Evolutionary conservation across 345 rosid species (phyloP).

Genomic region (Fremontodendron californicum): DNA sequence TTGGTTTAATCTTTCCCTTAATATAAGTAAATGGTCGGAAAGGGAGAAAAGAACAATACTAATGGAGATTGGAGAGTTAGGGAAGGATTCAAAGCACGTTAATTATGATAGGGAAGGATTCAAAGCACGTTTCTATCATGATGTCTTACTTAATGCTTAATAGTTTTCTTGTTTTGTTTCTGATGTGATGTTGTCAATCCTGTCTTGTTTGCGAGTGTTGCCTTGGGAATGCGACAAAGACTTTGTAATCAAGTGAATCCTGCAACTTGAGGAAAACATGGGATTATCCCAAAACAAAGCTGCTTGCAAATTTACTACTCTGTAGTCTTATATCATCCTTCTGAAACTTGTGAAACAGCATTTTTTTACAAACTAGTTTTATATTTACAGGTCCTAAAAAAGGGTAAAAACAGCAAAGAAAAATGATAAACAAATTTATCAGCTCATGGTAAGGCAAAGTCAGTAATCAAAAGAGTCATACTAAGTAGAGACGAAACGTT

Average conservation of each 20-base stretch:
- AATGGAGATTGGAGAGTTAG: too few relatives aligned
- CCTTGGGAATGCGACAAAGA: not conserved
- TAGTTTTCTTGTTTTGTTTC: not conserved
- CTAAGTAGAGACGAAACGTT: not conserved
- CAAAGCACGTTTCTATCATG: not conserved
- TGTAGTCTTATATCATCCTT: not conserved
- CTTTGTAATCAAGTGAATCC: not conserved
- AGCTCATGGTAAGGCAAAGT: not conserved
- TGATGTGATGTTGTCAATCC: not conserved
- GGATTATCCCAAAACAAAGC: not conserved
- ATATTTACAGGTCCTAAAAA: not conserved
- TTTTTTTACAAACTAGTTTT: not conserved
- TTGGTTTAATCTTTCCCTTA: too few relatives aligned
- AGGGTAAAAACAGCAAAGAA: slow-evolving; percentile 4
- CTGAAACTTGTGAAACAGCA: not conserved
- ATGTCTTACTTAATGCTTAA: not conserved
- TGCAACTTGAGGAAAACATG: not conserved
- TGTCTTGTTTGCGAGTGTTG: not conserved
- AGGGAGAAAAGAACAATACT: too few relatives aligned
- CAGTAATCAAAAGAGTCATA: not conserved
- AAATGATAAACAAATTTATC: not conserved
- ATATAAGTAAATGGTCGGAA: too few relatives aligned
- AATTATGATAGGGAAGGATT: not conserved
- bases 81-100: too few relatives aligned
- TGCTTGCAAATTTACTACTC: not conserved